These are phyloP conservation scores for Houttuynia cordata DNA, from an alignment of 164 flowering plant genomes.

Conservation along the genomic window DNA sequence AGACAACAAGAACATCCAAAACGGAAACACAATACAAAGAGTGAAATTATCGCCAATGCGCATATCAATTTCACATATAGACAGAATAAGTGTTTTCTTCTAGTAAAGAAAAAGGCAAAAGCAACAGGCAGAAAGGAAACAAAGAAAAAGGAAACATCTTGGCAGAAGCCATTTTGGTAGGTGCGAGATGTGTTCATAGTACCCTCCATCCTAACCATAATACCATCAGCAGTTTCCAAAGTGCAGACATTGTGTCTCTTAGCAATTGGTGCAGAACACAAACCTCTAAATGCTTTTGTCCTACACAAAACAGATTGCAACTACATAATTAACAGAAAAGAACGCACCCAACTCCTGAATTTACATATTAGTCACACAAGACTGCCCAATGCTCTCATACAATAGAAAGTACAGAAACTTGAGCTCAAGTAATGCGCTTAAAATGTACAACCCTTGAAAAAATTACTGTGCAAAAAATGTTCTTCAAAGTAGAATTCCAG, in stretches of 20 bases:
- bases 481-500: too few species aligned
- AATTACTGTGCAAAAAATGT: too few species aligned
- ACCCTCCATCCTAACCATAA: slow-evolving; percentile 31
- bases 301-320: slow-evolving; percentile 11
- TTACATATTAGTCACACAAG: neutral
- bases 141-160: slow-evolving; percentile 22
- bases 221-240: slow-evolving; percentile 51
- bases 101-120: neutral
- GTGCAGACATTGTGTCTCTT: slow-evolving; percentile 35
- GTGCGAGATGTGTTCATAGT: slow-evolving; percentile 34
- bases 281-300: slow-evolving; percentile 25
- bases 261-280: slow-evolving; percentile 49
- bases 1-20: too few species aligned
- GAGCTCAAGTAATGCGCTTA: neutral
- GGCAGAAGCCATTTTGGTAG: slow-evolving; percentile 39
- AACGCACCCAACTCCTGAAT: neutral
- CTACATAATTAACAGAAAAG: neutral
- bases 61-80: too few species aligned
- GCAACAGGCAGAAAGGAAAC: neutral
- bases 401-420: neutral
- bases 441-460: neutral
- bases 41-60: too few species aligned
- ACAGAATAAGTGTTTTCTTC: too few species aligned
- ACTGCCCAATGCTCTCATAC: neutral
- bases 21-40: too few species aligned